Conservation (phyloP, 176 grass and related monocot species). For the Musa troglodytarum region DNA sequence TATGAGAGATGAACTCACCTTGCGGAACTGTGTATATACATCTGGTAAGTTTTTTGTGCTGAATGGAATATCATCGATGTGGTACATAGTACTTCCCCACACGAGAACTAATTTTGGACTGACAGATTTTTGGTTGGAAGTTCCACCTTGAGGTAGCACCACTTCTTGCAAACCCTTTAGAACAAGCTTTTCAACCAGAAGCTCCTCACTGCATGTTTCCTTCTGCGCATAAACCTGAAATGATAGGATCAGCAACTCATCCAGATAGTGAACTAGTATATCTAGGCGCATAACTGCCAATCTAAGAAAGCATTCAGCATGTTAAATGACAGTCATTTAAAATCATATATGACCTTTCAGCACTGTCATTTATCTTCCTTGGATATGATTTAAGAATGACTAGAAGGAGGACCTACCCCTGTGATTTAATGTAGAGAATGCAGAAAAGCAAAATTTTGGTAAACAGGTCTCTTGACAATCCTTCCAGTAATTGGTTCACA, state of each 20-base stretch:
- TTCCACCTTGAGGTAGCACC: constrained; percentile 20
- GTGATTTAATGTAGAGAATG: too few relatives aligned
- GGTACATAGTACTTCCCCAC: constrained; percentile 88
- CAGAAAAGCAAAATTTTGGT: too few relatives aligned
- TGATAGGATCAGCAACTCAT: neutral
- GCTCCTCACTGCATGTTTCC: constrained; percentile 78
- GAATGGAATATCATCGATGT: constrained; percentile 78
- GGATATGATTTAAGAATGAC: too few relatives aligned
- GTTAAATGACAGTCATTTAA: too few relatives aligned
- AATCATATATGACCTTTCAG: too few relatives aligned
- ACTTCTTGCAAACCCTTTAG: constrained; percentile 41
- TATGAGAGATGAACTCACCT: constrained; percentile 29
- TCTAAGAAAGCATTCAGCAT: too few relatives aligned
- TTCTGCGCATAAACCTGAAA: constrained; percentile 77
- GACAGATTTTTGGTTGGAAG: constrained; percentile 18
- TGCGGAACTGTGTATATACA: constrained; percentile 84
- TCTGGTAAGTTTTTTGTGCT: constrained; percentile 48
- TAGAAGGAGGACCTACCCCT: too few relatives aligned
- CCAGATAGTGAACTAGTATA: neutral
- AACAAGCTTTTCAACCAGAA: constrained; percentile 50
- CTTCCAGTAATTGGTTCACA: too few relatives aligned
- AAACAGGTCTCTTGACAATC: too few relatives aligned
- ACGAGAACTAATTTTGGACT: constrained; percentile 60
- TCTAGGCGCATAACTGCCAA: neutral
- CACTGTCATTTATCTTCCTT: too few relatives aligned